Percentiles rank a stretch among this genome's conserved stretches.
phyloP scores from a whole-genome alignment of 108 stramenopile genomes.

The Craspedostauros australis region DNA sequence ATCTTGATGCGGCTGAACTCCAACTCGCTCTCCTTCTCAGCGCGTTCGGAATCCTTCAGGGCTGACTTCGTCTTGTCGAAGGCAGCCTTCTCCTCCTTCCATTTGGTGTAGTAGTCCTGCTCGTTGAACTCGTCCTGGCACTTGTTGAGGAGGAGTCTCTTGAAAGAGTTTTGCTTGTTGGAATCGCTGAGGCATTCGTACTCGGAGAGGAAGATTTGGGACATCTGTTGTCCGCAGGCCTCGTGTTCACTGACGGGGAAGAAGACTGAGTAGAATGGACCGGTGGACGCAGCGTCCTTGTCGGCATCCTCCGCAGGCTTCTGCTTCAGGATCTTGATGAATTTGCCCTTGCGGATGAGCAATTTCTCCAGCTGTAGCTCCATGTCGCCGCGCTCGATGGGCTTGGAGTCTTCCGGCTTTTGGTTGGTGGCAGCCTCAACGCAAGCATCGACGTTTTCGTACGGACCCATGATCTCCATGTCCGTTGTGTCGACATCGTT shows the following conservation, averaged over 20 bases:
- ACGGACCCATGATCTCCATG: slow-evolving; percentile 74
- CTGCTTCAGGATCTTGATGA: slow-evolving; percentile 75
- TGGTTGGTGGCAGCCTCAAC: slow-evolving; percentile 49
- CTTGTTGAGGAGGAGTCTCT: slow-evolving; percentile 78
- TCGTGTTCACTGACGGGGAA: slow-evolving; percentile 61
- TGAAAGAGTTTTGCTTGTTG: slow-evolving; percentile 79
- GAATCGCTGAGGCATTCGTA: slow-evolving; percentile 62
- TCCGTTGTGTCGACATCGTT: slow-evolving; percentile 74
- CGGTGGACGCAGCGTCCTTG: slow-evolving; percentile 13
- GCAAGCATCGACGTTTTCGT: slow-evolving; percentile 43
- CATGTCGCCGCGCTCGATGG: slow-evolving; percentile 66
- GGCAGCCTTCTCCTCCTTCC: slow-evolving; percentile 72
- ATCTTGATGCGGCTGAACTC: slow-evolving; percentile 83
- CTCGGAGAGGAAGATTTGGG: slow-evolving; percentile 66
- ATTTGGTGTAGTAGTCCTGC: slow-evolving; percentile 76
- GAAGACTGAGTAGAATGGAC: slow-evolving; percentile 64
- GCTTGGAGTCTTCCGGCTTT: slow-evolving; percentile 27
- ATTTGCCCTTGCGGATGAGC: slow-evolving; percentile 56
- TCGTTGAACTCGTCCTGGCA: slow-evolving; percentile 89
- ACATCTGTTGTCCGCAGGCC: slow-evolving; percentile 77
- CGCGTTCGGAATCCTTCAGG: slow-evolving; percentile 55
- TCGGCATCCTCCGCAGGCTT: slow-evolving; percentile 12
- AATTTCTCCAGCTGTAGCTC: slow-evolving; percentile 65
- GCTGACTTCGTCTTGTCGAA: slow-evolving; percentile 58
- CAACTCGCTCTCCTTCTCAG: slow-evolving; percentile 66